Base-by-base conservation (phyloP, 257 asterid genomes). In the Nicotiana knightiana region DNA sequence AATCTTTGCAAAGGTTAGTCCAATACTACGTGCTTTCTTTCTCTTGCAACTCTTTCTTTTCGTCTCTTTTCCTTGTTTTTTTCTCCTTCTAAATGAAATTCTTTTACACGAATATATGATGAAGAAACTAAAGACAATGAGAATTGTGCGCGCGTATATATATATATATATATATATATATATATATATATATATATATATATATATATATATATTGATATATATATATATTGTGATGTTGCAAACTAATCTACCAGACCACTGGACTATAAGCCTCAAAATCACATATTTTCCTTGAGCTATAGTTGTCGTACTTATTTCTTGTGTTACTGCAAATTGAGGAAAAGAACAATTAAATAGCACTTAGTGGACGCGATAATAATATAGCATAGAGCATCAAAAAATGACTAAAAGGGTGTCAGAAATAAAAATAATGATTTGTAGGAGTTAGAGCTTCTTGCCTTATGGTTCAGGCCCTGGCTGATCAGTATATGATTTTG, bases 1-100 rank as follows among this genome's bases (percentile, higher is more conserved):
- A 86, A 85, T 89, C 94, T 95, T 65, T 88, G 90, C 88, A 90
- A 86, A 85, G 97, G 98, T 92, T 35, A 78, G 67, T 15, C 63
- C 17, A 51, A 33, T 26, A 67, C 24, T 61, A 8, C 28, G 10
- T 53, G 7, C 1, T 3, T 3, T 71, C 66, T 33, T 28, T 48
- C 21, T 43, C 51, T 43, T 43, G 3, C 51, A 43, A 43, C 51
- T 43, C 8, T 43, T 43, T 43, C 51, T 43, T 43, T 43, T 6
- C 51, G 51, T 43, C 51, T 43, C 11, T 43, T 43, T 43, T 43
- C 51, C 51, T 43, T 43, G 11, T 43, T 43, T 43, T 37, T 43
- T 43, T 8, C 48, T 21, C 11, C 48, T 43, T 43, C 48, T 7
- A 7, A 43, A 43, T 43, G 51, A 8, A 43, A 43, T 43, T 43